phyloP scores from a whole-genome alignment of 306 rosid genomes.

The Betula pendula region DNA sequence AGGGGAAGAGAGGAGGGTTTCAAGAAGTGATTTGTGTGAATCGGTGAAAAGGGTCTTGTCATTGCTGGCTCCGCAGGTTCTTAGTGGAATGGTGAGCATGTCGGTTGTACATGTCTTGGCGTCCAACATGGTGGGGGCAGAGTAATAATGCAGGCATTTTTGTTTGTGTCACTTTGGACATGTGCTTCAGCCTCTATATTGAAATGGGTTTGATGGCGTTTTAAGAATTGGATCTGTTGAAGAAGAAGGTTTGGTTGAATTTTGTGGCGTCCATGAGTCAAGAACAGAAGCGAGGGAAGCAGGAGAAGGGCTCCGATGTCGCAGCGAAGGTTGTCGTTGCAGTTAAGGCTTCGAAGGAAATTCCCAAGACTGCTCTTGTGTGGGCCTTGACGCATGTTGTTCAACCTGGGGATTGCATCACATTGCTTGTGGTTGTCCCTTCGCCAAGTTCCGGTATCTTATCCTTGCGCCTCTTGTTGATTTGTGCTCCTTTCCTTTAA shows the following conservation, averaged over 20 bases:
- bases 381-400: conserved; percentile 99
- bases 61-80: conserved; percentile 25
- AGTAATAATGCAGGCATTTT: conserved; percentile 33
- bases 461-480: conserved; percentile 17
- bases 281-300: conserved; percentile 75
- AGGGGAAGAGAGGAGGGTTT: conserved; percentile 41
- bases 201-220: conserved; percentile 36
- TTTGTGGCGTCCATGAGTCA: conserved; percentile 54
- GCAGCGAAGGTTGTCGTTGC: conserved; percentile 93
- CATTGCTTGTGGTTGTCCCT: conserved; percentile 89
- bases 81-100: conserved; percentile 37
- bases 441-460: conserved; percentile 77
- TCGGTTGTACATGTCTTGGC: conserved; percentile 38
- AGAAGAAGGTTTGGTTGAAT: conserved; percentile 23
- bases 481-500: not conserved
- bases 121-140: conserved; percentile 42
- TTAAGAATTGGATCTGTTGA: conserved; percentile 37
- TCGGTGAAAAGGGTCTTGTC: conserved; percentile 51
- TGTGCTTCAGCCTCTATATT: conserved; percentile 17
- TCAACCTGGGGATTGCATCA: conserved; percentile 96
- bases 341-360: conserved; percentile 88
- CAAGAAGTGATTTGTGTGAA: conserved; percentile 24
- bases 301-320: conserved; percentile 70
- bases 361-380: conserved; percentile 89
- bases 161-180: conserved; percentile 22